phyloP scores from a whole-genome alignment of 306 rosid species.

The Glycine tomentella region DNA sequence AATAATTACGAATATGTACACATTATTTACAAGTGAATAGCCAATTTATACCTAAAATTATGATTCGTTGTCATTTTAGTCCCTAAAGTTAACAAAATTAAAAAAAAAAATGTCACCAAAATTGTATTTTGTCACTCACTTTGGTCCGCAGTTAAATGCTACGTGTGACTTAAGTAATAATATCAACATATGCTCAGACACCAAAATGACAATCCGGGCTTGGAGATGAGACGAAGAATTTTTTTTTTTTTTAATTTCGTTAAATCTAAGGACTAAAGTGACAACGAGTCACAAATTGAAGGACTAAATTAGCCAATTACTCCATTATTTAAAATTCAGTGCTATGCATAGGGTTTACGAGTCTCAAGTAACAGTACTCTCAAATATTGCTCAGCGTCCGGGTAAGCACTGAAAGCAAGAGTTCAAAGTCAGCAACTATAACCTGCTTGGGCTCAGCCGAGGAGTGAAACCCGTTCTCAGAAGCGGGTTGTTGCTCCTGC shows the following conservation, averaged over 20 bases:
- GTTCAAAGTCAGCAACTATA: conserved; percentile 46
- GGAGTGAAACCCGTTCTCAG: conserved; percentile 72
- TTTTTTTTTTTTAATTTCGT: not conserved
- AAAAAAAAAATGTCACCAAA: not conserved
- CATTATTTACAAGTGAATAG: not conserved
- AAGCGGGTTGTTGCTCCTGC: conserved; percentile 61
- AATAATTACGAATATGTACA: not conserved
- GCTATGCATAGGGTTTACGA: conserved; percentile 3
- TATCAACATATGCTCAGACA: not conserved
- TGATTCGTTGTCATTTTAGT: not conserved
- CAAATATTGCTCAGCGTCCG: conserved; percentile 17
- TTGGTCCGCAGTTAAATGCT: not conserved
- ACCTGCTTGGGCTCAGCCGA: conserved; percentile 85
- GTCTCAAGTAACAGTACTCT: conserved; percentile 12
- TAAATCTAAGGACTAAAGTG: not conserved
- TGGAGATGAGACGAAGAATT: too few relatives aligned
- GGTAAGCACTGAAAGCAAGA: conserved; percentile 12
- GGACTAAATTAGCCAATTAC: too few relatives aligned
- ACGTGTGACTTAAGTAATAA: not conserved
- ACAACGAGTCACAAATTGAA: not conserved
- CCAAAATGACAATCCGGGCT: too few relatives aligned
- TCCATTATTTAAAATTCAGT: not conserved
- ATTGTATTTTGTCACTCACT: not conserved
- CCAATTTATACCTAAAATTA: not conserved
- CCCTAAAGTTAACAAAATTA: not conserved